Conservation (phyloP, 331 rosid species). For the Pyracantha coccinea region DNA sequence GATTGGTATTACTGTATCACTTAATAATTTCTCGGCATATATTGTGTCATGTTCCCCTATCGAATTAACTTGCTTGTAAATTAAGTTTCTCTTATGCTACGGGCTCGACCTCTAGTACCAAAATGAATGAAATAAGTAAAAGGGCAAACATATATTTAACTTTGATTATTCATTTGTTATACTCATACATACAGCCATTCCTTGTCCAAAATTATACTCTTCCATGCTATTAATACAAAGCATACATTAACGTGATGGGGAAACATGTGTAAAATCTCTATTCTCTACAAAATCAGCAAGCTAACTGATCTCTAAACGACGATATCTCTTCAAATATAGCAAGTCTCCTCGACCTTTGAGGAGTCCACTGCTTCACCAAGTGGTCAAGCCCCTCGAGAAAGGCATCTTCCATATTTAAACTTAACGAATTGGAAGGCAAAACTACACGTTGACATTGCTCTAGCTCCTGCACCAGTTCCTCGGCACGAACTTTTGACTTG, state of each 20-base stretch:
- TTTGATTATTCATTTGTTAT: neutral
- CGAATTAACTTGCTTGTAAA: too few species aligned
- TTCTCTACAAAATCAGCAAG: constrained; percentile 34
- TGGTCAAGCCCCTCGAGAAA: constrained; percentile 64
- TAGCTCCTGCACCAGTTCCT: constrained; percentile 40
- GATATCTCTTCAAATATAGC: constrained; percentile 91
- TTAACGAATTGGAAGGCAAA: constrained; percentile 6
- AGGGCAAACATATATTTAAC: neutral
- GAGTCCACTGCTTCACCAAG: constrained; percentile 41
- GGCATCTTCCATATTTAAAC: constrained; percentile 47
- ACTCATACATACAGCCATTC: neutral
- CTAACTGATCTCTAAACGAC: constrained; percentile 68
- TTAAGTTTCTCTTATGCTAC: too few species aligned
- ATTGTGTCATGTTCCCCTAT: too few species aligned
- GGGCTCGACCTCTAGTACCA: too few species aligned
- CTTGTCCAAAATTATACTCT: neutral
- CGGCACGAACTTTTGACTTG: constrained; percentile 45
- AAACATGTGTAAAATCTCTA: neutral
- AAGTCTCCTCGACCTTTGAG: constrained; percentile 64
- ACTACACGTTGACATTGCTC: constrained; percentile 18
- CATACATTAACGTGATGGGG: too few species aligned
- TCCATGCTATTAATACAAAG: neutral
- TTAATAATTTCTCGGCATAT: too few species aligned
- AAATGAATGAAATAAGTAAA: too few species aligned
- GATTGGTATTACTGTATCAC: neutral